Base-by-base conservation (phyloP, 768 basidiomycete species). In the Xerocomellus chrysenteron region DNA sequence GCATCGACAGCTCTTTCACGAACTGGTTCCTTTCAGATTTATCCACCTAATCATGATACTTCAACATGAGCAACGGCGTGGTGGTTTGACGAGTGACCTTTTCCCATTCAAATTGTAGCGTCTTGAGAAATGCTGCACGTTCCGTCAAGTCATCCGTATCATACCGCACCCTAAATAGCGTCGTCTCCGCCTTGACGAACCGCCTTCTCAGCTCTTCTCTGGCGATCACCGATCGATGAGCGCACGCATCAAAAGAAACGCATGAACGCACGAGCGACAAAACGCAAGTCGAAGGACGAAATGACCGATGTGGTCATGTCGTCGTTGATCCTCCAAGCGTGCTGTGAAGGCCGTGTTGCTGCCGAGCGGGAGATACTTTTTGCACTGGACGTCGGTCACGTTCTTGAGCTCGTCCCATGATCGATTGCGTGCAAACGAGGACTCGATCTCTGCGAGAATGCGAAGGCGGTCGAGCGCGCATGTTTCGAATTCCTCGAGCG, bases 221-320 rank as follows among this genome's bases (percentile, higher is more conserved):
- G 58, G 26, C 61, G 14, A 35, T 32, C 28, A 43, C 14, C 30
- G 41, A 30, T 5, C 6, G n/a, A 43, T 41, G 5, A 21, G 26
- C 30, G 14, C 46, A 28, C 16, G n/a, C 14, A 49, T 13, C 13
- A 35, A 52, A 43, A 36, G 9, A 28, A 35, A 35, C 32, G 7
- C 12, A 24, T 19, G 16, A 32, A 85, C 94, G 69, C 74, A 98
- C 95, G 94, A 93, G 54, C 93, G 85, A 74, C 95, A 97, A 73
- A 99, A 98, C 7, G 97, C 95, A 40, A 99, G 78, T 48, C 97
- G 77, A 58, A 98, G 76, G 12, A 98, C 92, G 72, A 94, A 98
- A 74, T 99, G 97, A 11, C 94, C 87, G 13, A 97, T 77, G 65
- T 92, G 88, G 70, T 99, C 97, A 59, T 81, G 86, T 66, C 81